Evolutionary conservation across 106 monocot genomes (phyloP).

Genomic region (Apostasia shenzhenica): DNA sequence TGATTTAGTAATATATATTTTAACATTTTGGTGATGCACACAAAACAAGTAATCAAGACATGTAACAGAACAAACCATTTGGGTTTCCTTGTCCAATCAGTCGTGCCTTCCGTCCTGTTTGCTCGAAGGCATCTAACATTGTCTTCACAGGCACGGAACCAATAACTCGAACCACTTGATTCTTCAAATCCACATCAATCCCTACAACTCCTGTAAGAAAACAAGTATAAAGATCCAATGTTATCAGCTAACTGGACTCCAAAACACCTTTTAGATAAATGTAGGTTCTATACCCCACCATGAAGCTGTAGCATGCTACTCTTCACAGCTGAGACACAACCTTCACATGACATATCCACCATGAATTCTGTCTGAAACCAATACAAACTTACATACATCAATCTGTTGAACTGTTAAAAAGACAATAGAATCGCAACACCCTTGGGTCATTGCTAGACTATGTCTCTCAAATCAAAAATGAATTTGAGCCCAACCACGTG

Average conservation of each 20-base stretch:
- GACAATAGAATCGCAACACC: too few relatives aligned
- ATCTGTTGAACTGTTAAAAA: too few relatives aligned
- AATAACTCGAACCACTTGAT: slow-evolving; percentile 84
- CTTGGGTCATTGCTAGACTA: too few relatives aligned
- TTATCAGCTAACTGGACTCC: too few relatives aligned
- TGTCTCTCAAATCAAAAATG: too few relatives aligned
- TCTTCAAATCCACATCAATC: slow-evolving; percentile 75
- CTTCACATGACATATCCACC: slow-evolving; percentile 96
- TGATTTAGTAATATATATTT: too few relatives aligned
- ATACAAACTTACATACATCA: background rate
- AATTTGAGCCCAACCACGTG: too few relatives aligned
- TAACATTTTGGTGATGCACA: too few relatives aligned
- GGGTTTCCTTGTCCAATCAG: slow-evolving; percentile 93
- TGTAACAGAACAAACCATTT: slow-evolving; percentile 40
- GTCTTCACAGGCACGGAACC: slow-evolving; percentile 67
- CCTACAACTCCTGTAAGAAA: slow-evolving; percentile 57
- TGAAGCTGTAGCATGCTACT: slow-evolving; percentile 57
- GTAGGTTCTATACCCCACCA: slow-evolving; percentile 27
- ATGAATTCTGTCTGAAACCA: slow-evolving; percentile 73
- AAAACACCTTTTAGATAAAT: background rate
- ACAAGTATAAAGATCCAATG: background rate
- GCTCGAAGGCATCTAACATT: slow-evolving; percentile 68
- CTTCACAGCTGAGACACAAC: slow-evolving; percentile 86
- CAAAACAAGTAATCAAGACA: too few relatives aligned
- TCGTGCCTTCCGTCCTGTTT: slow-evolving; percentile 59